Percentiles rank a stretch among this genome's conserved stretches.
Conservation (phyloP, 2,329 filamentous ascomycete genomes). For the Coniochaeta sp. region DNA sequence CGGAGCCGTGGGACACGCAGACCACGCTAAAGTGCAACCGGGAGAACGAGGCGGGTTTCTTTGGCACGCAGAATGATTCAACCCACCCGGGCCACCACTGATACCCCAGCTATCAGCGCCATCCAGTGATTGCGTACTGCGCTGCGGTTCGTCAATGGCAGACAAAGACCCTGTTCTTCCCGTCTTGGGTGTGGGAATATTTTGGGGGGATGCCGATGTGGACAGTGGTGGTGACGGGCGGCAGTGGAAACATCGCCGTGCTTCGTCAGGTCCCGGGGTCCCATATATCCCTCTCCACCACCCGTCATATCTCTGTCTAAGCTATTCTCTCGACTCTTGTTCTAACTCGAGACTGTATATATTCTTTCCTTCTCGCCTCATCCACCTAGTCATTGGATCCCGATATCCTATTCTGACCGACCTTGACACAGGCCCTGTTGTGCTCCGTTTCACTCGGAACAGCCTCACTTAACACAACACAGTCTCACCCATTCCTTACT, state of each 20-base stretch:
- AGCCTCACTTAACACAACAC: neutral
- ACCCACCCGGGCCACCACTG: too few relatives aligned
- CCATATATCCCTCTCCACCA: constrained; percentile 2
- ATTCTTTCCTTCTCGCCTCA: neutral
- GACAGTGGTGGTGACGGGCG: too few relatives aligned
- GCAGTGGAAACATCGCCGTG: neutral
- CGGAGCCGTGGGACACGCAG: too few relatives aligned
- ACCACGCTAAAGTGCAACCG: constrained; percentile 1
- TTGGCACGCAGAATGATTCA: neutral
- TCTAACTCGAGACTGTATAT: neutral
- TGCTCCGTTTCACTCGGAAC: neutral
- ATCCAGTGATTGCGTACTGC: neutral
- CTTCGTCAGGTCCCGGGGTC: neutral
- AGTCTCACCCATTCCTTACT: neutral
- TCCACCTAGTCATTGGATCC: neutral
- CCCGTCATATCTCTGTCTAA: neutral
- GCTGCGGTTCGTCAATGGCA: neutral
- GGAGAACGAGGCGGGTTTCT: neutral
- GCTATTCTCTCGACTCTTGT: neutral
- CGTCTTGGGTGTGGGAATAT: neutral
- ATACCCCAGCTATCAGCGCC: too few relatives aligned
- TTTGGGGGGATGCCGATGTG: too few relatives aligned
- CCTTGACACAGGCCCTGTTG: neutral
- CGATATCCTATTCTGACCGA: neutral
- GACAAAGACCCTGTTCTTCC: constrained; percentile 1